Evolutionary conservation across 2,329 filamentous ascomycete genomes (phyloP).

Genomic region (Fusarium torreyae): DNA sequence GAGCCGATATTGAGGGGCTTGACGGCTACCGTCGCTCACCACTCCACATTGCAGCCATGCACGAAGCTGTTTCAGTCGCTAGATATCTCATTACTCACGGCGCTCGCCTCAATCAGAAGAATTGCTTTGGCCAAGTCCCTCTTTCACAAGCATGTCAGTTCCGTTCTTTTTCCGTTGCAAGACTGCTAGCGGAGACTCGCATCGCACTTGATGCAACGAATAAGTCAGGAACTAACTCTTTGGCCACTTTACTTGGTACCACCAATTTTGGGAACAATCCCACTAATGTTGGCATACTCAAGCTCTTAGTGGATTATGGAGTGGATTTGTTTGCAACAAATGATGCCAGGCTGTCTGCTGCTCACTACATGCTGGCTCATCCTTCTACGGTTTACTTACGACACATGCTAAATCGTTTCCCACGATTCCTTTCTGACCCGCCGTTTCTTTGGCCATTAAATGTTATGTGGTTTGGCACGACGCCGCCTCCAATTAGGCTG

Average conservation of each 20-base stretch:
- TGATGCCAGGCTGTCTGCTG: too few species aligned
- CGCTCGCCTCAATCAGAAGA: background rate
- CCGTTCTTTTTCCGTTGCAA: background rate
- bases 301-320: background rate
- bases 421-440: too few species aligned
- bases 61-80: background rate
- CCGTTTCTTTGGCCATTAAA: too few species aligned
- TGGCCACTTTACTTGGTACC: background rate
- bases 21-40: background rate
- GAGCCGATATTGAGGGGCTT: background rate
- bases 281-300: background rate
- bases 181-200: background rate
- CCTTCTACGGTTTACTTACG: too few species aligned
- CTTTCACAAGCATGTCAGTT: background rate
- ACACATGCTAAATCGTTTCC: too few species aligned
- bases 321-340: background rate
- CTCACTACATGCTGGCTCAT: too few species aligned
- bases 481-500: too few species aligned
- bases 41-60: background rate
- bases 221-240: background rate
- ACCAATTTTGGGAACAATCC: background rate
- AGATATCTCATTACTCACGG: background rate
- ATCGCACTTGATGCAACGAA: background rate
- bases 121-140: background rate
- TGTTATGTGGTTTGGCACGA: too few species aligned